Percentiles rank a stretch among this genome's conserved stretches.
These are phyloP conservation scores for Glycine latifolia DNA, from an alignment of 306 rosid genomes.

Conservation along the genomic window DNA sequence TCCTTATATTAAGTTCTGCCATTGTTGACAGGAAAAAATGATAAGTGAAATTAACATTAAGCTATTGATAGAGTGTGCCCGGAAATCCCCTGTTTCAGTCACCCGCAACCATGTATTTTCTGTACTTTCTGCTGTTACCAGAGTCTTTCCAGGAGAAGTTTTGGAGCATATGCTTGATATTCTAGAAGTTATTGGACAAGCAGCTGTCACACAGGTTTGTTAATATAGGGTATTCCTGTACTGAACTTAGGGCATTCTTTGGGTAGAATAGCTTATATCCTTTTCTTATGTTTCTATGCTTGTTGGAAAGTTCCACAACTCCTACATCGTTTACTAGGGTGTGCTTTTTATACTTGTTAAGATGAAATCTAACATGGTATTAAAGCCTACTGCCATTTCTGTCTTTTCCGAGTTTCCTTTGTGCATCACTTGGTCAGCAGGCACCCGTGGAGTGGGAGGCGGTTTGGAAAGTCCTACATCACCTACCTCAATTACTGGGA, in stretches of 20 bases:
- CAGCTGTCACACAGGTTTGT: slow-evolving; percentile 81
- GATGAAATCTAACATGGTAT: background rate
- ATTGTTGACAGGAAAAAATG: slow-evolving; percentile 59
- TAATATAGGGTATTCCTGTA: slow-evolving; percentile 33
- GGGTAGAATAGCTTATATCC: background rate
- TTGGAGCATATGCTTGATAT: slow-evolving; percentile 72
- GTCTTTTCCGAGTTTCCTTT: background rate
- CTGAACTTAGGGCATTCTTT: background rate
- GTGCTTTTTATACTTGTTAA: background rate
- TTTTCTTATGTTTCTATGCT: background rate
- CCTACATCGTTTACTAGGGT: background rate
- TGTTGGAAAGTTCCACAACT: background rate
- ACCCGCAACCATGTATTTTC: slow-evolving; percentile 84
- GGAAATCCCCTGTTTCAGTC: slow-evolving; percentile 55
- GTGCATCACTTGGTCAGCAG: background rate
- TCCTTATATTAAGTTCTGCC: slow-evolving; percentile 4
- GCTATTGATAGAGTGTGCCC: slow-evolving; percentile 74
- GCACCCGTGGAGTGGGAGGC: background rate
- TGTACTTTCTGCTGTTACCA: slow-evolving; percentile 68
- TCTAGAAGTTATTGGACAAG: slow-evolving; percentile 72
- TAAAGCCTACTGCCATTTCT: background rate
- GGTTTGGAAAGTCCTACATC: background rate
- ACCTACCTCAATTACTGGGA: background rate
- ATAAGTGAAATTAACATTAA: slow-evolving; percentile 56
- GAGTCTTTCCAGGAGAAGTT: slow-evolving; percentile 67